Base-by-base conservation (phyloP, 371 early-diverging fungal genomes). In the Rhizomucor pusillus region DNA sequence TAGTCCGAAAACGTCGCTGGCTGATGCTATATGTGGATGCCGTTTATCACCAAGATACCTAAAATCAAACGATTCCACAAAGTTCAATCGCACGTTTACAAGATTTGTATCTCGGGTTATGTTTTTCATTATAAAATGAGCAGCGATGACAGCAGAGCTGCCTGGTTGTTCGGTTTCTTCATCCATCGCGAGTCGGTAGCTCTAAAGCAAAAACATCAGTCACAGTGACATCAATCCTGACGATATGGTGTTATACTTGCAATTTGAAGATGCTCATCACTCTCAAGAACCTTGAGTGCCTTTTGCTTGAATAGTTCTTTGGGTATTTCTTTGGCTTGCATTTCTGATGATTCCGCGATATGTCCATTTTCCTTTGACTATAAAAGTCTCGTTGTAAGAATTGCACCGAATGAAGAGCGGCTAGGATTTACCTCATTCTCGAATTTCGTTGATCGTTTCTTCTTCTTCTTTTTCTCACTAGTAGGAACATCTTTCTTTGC, bases 11-110 rank as follows among this genome's bases (percentile, higher is more conserved):
- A 52, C 59, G 39, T 73, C 69, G 12, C 60, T 54, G 24, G 72
- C 53, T n/a, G 66, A 66, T 4, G 72, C 67, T 24, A 62, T 46
- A 1, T 57, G 56, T 24, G 59, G 50, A 29, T 64, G 53, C 20
- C 51, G 48, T 20, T 47, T 47, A 10, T 58, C 29, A 36, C 65
- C 53, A 35, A 60, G 18, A 0, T 51, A 33, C 20, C 67, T 63
- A 23, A 70, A 37, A 56, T 73, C 77, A 41, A 76, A 71, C 0
- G 77, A 70, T 41, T 71, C 57, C 3, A 62, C 51, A 47, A 66
- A 61, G 3, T 69, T 58, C 39, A 77, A 56, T 23, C 61, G 66
- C 14, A 73, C 11, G 9, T 52, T 61, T 10, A 73, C 63, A 3
- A 71, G 54, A 56, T 71, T 63, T 18, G 44, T 47, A 25, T 62